Conservation (phyloP, 1,284 basidiomycete species). For the Gomphus bonarii region DNA sequence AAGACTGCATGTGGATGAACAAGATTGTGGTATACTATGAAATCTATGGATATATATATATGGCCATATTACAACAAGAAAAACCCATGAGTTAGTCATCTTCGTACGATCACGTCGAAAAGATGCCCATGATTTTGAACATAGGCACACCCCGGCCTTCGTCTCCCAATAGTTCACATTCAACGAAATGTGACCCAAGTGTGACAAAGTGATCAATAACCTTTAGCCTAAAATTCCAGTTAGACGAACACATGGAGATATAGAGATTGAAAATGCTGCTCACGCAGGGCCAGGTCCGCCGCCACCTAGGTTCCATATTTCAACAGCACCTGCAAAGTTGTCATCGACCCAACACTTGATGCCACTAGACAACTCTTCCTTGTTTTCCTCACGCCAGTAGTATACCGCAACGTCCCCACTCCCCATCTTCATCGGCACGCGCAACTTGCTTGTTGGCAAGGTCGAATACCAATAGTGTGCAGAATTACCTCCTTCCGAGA, state of each 20-base stretch:
- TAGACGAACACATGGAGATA: background rate
- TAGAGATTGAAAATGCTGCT: slow-evolving; percentile 22
- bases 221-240: slow-evolving; percentile 38
- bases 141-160: slow-evolving; percentile 63
- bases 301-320: slow-evolving; percentile 52
- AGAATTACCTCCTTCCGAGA: slow-evolving; percentile 38
- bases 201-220: slow-evolving; percentile 74
- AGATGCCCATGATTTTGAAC: slow-evolving; percentile 83
- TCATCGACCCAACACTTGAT: slow-evolving; percentile 84
- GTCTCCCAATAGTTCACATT: slow-evolving; percentile 72
- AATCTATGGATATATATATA: background rate
- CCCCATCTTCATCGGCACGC: slow-evolving; percentile 65
- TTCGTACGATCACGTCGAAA: slow-evolving; percentile 43
- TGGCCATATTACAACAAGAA: background rate
- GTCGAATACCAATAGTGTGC: slow-evolving; percentile 86
- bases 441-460: slow-evolving; percentile 62
- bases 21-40: background rate
- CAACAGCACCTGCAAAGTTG: slow-evolving; percentile 52
- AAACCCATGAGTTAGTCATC: background rate
- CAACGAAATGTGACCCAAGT: slow-evolving; percentile 76
- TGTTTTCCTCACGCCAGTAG: slow-evolving; percentile 54
- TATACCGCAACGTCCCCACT: slow-evolving; percentile 77
- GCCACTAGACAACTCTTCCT: slow-evolving; percentile 47
- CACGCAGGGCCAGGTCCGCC: slow-evolving; percentile 42
- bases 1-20: background rate